Conservation (phyloP, 2,329 filamentous ascomycete genomes). For the Neopestalotiopsis rosae region DNA sequence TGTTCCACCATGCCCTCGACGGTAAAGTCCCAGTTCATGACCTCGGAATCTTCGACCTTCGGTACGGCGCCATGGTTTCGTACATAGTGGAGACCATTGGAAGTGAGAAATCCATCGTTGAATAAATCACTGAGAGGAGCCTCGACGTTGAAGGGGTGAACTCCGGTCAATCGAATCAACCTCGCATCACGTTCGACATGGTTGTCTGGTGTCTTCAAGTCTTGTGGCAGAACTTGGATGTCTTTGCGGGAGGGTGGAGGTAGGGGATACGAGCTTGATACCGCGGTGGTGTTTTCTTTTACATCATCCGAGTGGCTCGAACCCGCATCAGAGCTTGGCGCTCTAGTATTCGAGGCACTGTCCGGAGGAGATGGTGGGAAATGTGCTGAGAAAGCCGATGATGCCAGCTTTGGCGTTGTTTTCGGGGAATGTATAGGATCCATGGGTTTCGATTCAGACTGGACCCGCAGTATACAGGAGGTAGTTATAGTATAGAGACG, state of each 20-base stretch:
- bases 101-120: slow-evolving; percentile 83
- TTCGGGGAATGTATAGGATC: not conserved
- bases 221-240: slow-evolving; percentile 71
- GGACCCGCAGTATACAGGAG: not conserved
- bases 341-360: slow-evolving; percentile 5
- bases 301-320: slow-evolving; percentile 20
- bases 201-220: slow-evolving; percentile 81
- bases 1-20: slow-evolving; percentile 84
- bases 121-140: slow-evolving; percentile 80
- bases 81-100: slow-evolving; percentile 88
- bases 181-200: slow-evolving; percentile 82
- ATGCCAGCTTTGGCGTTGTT: not conserved
- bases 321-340: slow-evolving; percentile 10
- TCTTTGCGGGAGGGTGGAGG: slow-evolving; percentile 66
- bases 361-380: slow-evolving; percentile 16
- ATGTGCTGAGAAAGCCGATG: not conserved
- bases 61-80: slow-evolving; percentile 89
- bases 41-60: slow-evolving; percentile 71
- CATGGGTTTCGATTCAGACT: not conserved
- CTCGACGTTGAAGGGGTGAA: slow-evolving; percentile 92
- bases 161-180: slow-evolving; percentile 83
- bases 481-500: not conserved
- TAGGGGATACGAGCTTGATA: slow-evolving; percentile 59
- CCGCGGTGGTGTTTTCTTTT: slow-evolving; percentile 24
- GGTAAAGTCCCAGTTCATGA: slow-evolving; percentile 80